Conservation (phyloP, 345 rosid genomes). For the Geranium brycei region DNA sequence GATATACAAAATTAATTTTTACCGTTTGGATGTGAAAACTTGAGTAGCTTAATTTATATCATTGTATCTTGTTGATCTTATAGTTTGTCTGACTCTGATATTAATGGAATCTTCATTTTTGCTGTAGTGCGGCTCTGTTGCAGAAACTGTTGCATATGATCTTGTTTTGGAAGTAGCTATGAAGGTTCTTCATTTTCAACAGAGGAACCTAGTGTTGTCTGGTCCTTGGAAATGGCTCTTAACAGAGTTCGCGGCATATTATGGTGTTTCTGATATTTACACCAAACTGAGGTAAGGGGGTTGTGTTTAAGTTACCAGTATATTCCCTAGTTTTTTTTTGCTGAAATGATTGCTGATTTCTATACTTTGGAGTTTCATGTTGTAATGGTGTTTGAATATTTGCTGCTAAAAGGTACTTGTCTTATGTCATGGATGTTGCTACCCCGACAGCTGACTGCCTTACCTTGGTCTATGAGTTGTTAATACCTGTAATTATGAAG, state of each 20-base stretch:
- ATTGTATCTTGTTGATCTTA: conserved; percentile 1
- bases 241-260: conserved; percentile 80
- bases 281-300: conserved; percentile 65
- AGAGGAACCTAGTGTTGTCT: conserved; percentile 61
- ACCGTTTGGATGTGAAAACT: too few relatives aligned
- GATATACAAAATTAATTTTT: background rate
- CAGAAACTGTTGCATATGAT: conserved; percentile 97
- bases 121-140: conserved; percentile 79
- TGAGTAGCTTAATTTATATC: background rate
- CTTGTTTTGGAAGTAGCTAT: conserved; percentile 75
- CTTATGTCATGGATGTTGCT: conserved; percentile 95
- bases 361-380: conserved; percentile 7
- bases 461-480: conserved; percentile 64
- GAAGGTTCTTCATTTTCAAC: conserved; percentile 83
- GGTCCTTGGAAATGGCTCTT: conserved; percentile 98
- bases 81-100: conserved; percentile 8
- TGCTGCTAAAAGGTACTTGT: conserved; percentile 54
- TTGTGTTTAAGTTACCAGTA: background rate
- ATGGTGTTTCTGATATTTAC: conserved; percentile 85
- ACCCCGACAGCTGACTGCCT: conserved; percentile 97
- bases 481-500: conserved; percentile 79
- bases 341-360: conserved; percentile 5
- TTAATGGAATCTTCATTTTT: conserved; percentile 17
- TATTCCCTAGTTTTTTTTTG: background rate
- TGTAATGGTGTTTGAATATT: conserved; percentile 2